These are phyloP conservation scores for Nemania sp. DNA, from an alignment of 2,329 filamentous ascomycete genomes.

Conservation along the genomic window DNA sequence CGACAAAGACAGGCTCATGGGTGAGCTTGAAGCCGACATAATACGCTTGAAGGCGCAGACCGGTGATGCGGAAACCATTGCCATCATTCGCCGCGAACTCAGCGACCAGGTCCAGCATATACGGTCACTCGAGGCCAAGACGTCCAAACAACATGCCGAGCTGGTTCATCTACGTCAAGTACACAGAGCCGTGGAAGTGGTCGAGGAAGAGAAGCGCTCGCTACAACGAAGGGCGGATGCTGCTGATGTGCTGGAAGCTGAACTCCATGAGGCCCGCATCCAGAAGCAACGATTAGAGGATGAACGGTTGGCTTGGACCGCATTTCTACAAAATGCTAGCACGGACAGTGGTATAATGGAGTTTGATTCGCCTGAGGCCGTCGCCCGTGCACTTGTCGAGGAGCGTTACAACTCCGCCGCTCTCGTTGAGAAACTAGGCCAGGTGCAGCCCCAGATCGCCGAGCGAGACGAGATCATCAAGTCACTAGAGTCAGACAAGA, in stretches of 20 bases:
- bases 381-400: slow-evolving; percentile 81
- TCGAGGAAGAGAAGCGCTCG: slow-evolving; percentile 91
- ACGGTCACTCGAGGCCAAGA: slow-evolving; percentile 76
- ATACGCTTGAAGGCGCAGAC: slow-evolving; percentile 82
- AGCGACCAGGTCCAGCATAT: slow-evolving; percentile 93
- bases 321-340: slow-evolving; percentile 74
- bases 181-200: slow-evolving; percentile 86
- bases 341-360: slow-evolving; percentile 64
- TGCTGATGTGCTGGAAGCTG: slow-evolving; percentile 72
- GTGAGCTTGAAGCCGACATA: slow-evolving; percentile 79
- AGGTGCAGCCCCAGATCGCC: slow-evolving; percentile 74
- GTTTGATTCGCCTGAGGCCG: slow-evolving; percentile 84
- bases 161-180: slow-evolving; percentile 79
- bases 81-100: slow-evolving; percentile 83
- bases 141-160: slow-evolving; percentile 77
- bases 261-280: slow-evolving; percentile 77
- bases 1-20: slow-evolving; percentile 71
- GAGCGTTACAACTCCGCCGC: slow-evolving; percentile 79
- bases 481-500: slow-evolving; percentile 70
- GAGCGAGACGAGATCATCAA: slow-evolving; percentile 78
- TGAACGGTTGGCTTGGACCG: slow-evolving; percentile 83
- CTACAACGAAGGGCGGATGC: slow-evolving; percentile 77
- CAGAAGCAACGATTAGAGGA: slow-evolving; percentile 88
- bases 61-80: slow-evolving; percentile 82
- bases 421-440: slow-evolving; percentile 79